Conservation (phyloP, 75 land plant species). For the Selaginella tamariscina region DNA sequence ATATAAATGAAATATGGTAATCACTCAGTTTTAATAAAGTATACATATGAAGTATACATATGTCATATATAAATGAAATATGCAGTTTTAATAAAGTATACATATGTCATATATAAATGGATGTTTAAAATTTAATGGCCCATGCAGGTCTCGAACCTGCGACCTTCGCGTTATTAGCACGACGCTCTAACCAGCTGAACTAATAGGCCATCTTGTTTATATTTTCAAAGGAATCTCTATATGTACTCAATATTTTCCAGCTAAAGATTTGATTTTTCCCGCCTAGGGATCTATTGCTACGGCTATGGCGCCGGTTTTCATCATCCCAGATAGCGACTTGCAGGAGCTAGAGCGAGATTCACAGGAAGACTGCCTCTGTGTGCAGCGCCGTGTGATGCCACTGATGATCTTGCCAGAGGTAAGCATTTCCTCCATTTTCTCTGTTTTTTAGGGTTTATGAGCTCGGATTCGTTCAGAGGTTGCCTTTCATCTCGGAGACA, state of each 20-base stretch:
- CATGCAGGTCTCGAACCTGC: conserved; percentile 14
- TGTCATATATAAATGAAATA: too few relatives aligned
- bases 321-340: conserved; percentile 46
- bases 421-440: not conserved
- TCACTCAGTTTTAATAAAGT: too few relatives aligned
- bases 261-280: not conserved
- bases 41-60: too few relatives aligned
- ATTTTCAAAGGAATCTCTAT: not conserved
- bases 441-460: not conserved
- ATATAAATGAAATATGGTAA: too few relatives aligned
- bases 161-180: conserved; percentile 15
- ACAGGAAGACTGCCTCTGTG: conserved; percentile 38
- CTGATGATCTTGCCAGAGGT: conserved; percentile 89
- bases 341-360: conserved; percentile 42
- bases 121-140: too few relatives aligned
- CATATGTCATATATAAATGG: too few relatives aligned
- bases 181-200: conserved; percentile 14
- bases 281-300: not conserved
- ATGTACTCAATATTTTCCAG: not conserved
- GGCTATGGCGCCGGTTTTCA: conserved; percentile 45
- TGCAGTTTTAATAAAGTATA: too few relatives aligned
- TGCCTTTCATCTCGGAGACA: conserved; percentile 84
- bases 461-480: conserved; percentile 31
- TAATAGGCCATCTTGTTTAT: conserved; percentile 5
- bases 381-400: conserved; percentile 34